phyloP scores from a whole-genome alignment of 768 basidiomycete species.

The Asterophora lycoperdoides region DNA sequence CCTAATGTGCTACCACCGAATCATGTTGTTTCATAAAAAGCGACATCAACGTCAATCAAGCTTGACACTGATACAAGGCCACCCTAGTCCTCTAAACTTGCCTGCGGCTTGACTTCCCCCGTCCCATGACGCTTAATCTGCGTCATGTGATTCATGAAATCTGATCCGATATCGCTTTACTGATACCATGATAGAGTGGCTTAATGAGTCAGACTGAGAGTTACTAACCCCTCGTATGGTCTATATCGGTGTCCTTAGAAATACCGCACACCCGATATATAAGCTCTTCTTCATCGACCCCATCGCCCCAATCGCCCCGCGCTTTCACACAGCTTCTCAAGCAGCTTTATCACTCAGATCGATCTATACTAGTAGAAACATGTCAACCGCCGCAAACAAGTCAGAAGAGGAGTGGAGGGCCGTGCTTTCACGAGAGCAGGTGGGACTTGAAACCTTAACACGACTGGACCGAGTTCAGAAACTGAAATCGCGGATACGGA shows the following conservation, averaged over 20 bases:
- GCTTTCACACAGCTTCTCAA: not conserved
- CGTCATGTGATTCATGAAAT: not conserved
- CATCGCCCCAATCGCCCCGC: not conserved
- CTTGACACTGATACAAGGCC: too few species aligned
- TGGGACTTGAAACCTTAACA: slow-evolving; percentile 27
- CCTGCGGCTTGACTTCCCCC: too few species aligned
- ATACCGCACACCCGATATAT: slow-evolving; percentile 4
- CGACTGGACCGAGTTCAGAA: not conserved
- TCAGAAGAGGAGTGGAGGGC: slow-evolving; percentile 83
- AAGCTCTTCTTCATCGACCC: not conserved
- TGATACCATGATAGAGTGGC: too few species aligned
- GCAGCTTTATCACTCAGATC: slow-evolving; percentile 7
- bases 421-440: slow-evolving; percentile 77
- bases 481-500: too few species aligned
- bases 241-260: slow-evolving; percentile 8
- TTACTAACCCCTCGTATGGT: not conserved
- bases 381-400: slow-evolving; percentile 41
- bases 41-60: too few species aligned
- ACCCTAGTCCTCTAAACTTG: too few species aligned
- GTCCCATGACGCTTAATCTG: not conserved
- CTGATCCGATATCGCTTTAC: too few species aligned
- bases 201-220: too few species aligned
- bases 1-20: too few species aligned
- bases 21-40: too few species aligned
- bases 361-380: slow-evolving; percentile 23